phyloP scores from a whole-genome alignment of 768 basidiomycete species.

The Leccinum barrowsii region DNA sequence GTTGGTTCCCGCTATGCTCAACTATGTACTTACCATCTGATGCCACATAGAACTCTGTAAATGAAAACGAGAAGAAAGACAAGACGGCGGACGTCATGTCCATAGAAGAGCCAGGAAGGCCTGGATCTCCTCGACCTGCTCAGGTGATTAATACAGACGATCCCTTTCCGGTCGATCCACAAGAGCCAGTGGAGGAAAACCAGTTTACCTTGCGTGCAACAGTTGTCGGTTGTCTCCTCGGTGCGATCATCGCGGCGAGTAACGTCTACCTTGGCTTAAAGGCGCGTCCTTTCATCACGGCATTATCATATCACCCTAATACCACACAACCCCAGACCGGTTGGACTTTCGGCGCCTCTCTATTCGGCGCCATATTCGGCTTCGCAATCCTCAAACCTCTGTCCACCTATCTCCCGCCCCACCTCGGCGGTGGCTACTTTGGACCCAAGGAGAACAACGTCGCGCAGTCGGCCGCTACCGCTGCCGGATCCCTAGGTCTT shows the following conservation, averaged over 20 bases:
- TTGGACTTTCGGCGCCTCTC: constrained; percentile 1
- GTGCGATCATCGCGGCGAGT: background rate
- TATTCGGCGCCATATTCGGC: constrained; percentile 1
- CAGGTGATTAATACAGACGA: background rate
- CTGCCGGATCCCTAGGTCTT: background rate
- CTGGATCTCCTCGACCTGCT: background rate
- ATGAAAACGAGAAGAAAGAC: constrained; percentile 1
- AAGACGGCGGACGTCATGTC: constrained; percentile 1
- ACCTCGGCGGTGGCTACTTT: background rate
- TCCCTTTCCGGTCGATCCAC: constrained; percentile 1
- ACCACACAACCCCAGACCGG: background rate
- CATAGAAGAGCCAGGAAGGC: constrained; percentile 6
- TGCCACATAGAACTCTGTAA: constrained; percentile 3
- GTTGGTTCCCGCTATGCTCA: background rate
- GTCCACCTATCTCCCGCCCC: background rate
- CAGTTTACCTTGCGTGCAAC: background rate
- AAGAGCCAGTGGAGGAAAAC: background rate
- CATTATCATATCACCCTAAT: background rate
- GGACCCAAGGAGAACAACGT: constrained; percentile 3
- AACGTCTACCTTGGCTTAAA: constrained; percentile 3
- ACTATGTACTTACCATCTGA: background rate
- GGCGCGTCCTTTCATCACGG: background rate
- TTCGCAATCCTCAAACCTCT: constrained; percentile 1
- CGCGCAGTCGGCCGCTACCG: background rate
- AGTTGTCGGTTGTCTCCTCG: background rate